These are phyloP conservation scores for Mrakia hoshinonis DNA, from an alignment of 768 basidiomycete genomes.

Conservation along the genomic window DNA sequence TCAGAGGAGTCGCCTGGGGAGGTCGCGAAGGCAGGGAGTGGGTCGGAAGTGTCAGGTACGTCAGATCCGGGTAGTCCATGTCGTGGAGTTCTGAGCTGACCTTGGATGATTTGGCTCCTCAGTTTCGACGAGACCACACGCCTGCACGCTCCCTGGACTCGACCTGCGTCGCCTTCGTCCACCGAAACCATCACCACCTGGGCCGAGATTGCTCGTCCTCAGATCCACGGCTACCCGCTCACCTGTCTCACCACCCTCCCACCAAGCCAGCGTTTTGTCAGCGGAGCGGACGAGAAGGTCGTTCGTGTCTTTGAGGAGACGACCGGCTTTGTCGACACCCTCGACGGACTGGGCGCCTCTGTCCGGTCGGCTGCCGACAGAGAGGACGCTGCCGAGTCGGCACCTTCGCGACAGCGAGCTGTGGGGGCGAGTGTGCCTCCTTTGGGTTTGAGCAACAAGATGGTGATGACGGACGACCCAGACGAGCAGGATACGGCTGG, in stretches of 20 bases:
- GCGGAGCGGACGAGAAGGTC: slow-evolving; percentile 94
- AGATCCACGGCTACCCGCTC: slow-evolving; percentile 93
- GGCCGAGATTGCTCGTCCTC: slow-evolving; percentile 75
- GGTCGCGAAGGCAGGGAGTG: slow-evolving; percentile 54
- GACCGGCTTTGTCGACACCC: slow-evolving; percentile 59
- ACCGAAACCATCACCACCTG: slow-evolving; percentile 29
- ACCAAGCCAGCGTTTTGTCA: slow-evolving; percentile 66
- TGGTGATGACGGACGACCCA: slow-evolving; percentile 49
- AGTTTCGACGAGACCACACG: slow-evolving; percentile 89
- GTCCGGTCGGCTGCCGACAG: slow-evolving; percentile 40
- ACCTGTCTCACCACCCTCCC: slow-evolving; percentile 59
- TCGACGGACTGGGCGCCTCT: slow-evolving; percentile 49
- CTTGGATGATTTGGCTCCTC: background rate
- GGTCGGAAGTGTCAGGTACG: slow-evolving; percentile 73
- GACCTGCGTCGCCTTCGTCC: slow-evolving; percentile 18
- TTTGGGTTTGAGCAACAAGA: slow-evolving; percentile 88
- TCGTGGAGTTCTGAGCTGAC: background rate
- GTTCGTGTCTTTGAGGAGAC: slow-evolving; percentile 89
- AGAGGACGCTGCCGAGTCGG: slow-evolving; percentile 43
- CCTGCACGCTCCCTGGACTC: slow-evolving; percentile 59
- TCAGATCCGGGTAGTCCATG: background rate
- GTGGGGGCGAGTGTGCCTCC: slow-evolving; percentile 83
- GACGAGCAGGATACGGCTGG: slow-evolving; percentile 30
- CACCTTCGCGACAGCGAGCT: slow-evolving; percentile 44
- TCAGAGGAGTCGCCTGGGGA: slow-evolving; percentile 77